phyloP scores from a whole-genome alignment of 2,329 filamentous ascomycete species.

The Cercospora beticola region DNA sequence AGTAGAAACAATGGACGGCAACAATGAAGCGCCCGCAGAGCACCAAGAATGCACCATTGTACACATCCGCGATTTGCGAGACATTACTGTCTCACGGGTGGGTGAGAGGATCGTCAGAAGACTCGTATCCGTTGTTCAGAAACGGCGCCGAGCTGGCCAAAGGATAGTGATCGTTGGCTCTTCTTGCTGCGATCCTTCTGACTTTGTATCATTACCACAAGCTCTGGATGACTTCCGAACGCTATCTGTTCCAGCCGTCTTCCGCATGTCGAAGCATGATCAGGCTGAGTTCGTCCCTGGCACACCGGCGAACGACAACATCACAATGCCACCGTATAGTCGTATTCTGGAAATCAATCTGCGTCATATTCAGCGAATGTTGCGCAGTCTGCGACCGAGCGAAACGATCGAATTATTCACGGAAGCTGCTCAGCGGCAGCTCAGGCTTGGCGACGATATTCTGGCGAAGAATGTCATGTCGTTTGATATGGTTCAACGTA shows the following conservation, averaged over 20 bases:
- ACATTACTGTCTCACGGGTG: slow-evolving; percentile 68
- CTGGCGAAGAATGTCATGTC: slow-evolving; percentile 57
- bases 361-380: slow-evolving; percentile 64
- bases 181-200: slow-evolving; percentile 52
- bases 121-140: slow-evolving; percentile 70
- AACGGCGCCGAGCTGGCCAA: slow-evolving; percentile 68
- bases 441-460: slow-evolving; percentile 37
- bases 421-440: slow-evolving; percentile 21
- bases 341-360: slow-evolving; percentile 57
- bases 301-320: slow-evolving; percentile 8
- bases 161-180: slow-evolving; percentile 79
- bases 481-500: slow-evolving; percentile 58
- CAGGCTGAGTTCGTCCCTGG: slow-evolving; percentile 17
- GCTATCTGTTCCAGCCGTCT: slow-evolving; percentile 55
- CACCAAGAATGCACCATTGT: slow-evolving; percentile 54
- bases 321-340: slow-evolving; percentile 22
- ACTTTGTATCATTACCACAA: slow-evolving; percentile 4
- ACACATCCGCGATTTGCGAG: slow-evolving; percentile 73
- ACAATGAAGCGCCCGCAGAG: slow-evolving; percentile 10
- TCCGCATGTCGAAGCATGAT: slow-evolving; percentile 27
- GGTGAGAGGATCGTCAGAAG: slow-evolving; percentile 68
- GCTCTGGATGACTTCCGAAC: slow-evolving; percentile 51
- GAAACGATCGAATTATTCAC: slow-evolving; percentile 26
- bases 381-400: slow-evolving; percentile 47
- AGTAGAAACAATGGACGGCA: background rate